phyloP scores from a whole-genome alignment of 2,329 filamentous ascomycete species.

The Cladosporium cucumerinum region DNA sequence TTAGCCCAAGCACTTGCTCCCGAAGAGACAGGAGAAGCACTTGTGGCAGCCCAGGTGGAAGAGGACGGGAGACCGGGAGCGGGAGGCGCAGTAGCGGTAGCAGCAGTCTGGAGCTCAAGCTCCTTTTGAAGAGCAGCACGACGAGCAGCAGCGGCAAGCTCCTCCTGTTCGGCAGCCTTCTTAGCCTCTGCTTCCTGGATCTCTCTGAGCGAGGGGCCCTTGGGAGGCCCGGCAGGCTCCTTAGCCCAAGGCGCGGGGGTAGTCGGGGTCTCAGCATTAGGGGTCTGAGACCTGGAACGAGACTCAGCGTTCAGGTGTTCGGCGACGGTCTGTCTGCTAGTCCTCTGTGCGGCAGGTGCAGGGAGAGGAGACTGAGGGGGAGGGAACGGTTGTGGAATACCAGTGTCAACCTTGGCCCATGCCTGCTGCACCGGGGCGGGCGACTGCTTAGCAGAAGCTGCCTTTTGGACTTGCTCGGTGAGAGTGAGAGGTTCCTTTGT shows the following conservation, averaged over 20 bases:
- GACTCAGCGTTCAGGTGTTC: conserved; percentile 65
- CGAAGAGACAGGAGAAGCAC: conserved; percentile 60
- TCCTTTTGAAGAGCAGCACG: conserved; percentile 80
- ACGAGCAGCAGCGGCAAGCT: conserved; percentile 71
- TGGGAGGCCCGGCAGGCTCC: conserved; percentile 67
- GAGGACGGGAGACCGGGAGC: conserved; percentile 78
- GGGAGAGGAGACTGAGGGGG: conserved; percentile 78
- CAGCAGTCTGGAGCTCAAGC: conserved; percentile 59
- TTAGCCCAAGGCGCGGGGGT: conserved; percentile 95
- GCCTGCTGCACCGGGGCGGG: conserved; percentile 50
- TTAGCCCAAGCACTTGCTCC: conserved; percentile 63
- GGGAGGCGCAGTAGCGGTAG: conserved; percentile 32
- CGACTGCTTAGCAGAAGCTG: conserved; percentile 59
- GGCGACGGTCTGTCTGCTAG: conserved; percentile 71
- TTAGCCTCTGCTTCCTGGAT: conserved; percentile 95
- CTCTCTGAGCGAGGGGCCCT: conserved; percentile 88
- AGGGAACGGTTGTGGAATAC: conserved; percentile 75
- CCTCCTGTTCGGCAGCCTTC: conserved; percentile 86
- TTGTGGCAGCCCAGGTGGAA: conserved; percentile 83
- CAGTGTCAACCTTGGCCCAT: conserved; percentile 59
- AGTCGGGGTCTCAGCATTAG: conserved; percentile 59
- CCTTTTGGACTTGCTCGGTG: conserved; percentile 80
- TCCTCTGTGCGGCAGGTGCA: conserved; percentile 83
- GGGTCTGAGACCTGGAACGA: conserved; percentile 75
- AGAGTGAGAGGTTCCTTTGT: conserved; percentile 61